Evolutionary conservation across 192 early-diverging fungal genomes (phyloP).

Genomic region (Podila verticillata): DNA sequence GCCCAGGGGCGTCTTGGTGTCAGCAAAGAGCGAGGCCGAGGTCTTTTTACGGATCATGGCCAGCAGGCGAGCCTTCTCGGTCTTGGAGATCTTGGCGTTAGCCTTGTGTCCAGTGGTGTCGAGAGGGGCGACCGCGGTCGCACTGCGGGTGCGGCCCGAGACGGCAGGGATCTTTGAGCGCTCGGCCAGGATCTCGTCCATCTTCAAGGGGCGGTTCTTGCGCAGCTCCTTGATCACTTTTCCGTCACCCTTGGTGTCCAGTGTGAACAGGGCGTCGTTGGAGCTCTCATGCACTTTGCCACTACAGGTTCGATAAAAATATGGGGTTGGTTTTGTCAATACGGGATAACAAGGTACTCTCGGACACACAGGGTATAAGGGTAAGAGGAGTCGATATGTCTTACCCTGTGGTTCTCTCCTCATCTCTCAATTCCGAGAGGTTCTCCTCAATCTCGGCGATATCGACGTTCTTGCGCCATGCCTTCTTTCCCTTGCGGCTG

Average conservation of each 20-base stretch:
- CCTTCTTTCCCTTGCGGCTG: conserved; percentile 90
- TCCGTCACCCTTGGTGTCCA: conserved; percentile 74
- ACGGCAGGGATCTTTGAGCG: conserved; percentile 74
- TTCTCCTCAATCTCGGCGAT: conserved; percentile 78
- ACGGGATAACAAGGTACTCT: not conserved
- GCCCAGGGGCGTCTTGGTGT: conserved; percentile 20
- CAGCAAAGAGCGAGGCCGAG: conserved; percentile 29
- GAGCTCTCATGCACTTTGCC: conserved; percentile 58
- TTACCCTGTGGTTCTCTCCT: conserved; percentile 81
- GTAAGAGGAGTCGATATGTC: conserved; percentile 2
- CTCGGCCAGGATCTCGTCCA: conserved; percentile 87
- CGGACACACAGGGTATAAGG: not conserved
- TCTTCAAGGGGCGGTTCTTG: conserved; percentile 68
- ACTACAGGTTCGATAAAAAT: conserved; percentile 47
- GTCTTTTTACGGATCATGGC: conserved; percentile 39
- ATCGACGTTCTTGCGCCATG: conserved; percentile 94
- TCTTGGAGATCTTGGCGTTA: conserved; percentile 43
- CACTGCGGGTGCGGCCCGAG: conserved; percentile 21
- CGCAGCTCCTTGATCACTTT: conserved; percentile 55
- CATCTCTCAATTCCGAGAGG: conserved; percentile 73
- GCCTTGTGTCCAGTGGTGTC: conserved; percentile 2
- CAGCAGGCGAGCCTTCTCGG: conserved; percentile 37
- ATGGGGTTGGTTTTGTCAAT: conserved; percentile 27
- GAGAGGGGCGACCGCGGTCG: conserved; percentile 3
- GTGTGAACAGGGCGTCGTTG: conserved; percentile 71